phyloP scores from a whole-genome alignment of 306 rosid genomes.

The Luffa acutangula region DNA sequence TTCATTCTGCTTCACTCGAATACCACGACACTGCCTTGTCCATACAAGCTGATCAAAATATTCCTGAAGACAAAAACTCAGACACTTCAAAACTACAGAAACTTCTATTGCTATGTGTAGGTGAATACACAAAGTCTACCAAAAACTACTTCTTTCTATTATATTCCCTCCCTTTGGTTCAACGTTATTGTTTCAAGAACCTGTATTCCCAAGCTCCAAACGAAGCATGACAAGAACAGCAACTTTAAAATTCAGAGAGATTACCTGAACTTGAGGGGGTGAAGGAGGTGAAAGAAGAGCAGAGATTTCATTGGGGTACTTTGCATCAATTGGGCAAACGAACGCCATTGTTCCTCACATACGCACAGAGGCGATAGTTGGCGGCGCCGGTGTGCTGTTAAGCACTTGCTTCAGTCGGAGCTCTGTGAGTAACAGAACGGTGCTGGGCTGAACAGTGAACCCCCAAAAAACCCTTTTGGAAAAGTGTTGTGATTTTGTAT shows the following conservation, averaged over 20 bases:
- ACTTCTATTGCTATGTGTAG: background rate
- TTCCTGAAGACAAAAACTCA: constrained; percentile 25
- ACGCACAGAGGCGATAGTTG: background rate
- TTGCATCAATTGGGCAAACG: constrained; percentile 41
- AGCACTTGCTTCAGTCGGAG: background rate
- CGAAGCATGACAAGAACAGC: background rate
- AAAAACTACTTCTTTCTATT: background rate
- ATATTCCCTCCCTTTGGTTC: background rate
- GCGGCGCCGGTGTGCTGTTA: background rate
- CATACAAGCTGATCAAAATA: constrained; percentile 50
- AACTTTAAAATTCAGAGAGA: background rate
- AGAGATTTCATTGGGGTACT: constrained; percentile 31
- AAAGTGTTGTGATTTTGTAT: no score
- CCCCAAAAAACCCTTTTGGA: background rate
- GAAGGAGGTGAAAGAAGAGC: constrained; percentile 55
- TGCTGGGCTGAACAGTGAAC: background rate
- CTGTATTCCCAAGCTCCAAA: background rate
- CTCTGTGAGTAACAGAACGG: background rate
- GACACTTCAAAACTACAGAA: background rate
- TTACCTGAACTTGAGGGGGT: constrained; percentile 46
- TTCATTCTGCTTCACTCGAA: constrained; percentile 50
- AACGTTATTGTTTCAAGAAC: background rate
- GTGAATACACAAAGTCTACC: background rate
- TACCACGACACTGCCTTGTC: constrained; percentile 32
- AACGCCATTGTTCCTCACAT: constrained; percentile 30